A percentile compares a stretch with the other conserved stretches of the same genome.
Conservation (phyloP, 2,329 filamentous ascomycete genomes). For the Phialocephala sp. region DNA sequence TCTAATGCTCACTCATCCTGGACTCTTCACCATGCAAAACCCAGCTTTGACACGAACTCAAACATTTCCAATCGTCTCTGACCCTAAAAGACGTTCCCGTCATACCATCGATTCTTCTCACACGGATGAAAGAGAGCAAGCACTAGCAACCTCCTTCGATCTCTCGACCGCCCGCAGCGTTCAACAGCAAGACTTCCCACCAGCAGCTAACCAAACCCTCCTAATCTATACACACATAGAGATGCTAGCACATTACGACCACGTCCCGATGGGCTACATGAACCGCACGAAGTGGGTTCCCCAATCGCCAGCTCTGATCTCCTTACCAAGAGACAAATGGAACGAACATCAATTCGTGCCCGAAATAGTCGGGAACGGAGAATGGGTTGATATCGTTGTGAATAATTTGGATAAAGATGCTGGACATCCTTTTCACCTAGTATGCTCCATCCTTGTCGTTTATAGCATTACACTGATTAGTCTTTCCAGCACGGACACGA, state of each 20-base stretch:
- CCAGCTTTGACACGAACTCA: slow-evolving; percentile 23
- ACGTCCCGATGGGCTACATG: slow-evolving; percentile 5
- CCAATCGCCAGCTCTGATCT: background rate
- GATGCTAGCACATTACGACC: slow-evolving; percentile 3
- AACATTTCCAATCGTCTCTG: background rate
- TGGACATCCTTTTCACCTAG: slow-evolving; percentile 55
- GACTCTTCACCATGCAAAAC: slow-evolving; percentile 35
- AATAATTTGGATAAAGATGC: slow-evolving; percentile 57
- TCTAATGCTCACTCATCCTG: background rate
- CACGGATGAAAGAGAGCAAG: background rate
- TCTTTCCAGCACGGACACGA: slow-evolving; percentile 38
- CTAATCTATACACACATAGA: slow-evolving; percentile 1
- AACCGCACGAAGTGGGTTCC: background rate
- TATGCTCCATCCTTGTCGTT: slow-evolving; percentile 31
- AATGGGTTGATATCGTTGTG: slow-evolving; percentile 54
- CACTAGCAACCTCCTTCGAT: background rate
- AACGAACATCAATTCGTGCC: slow-evolving; percentile 48
- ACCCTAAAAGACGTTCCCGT: background rate
- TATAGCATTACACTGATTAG: slow-evolving; percentile 20
- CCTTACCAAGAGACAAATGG: slow-evolving; percentile 40
- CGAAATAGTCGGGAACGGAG: slow-evolving; percentile 37
- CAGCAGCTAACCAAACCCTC: background rate
- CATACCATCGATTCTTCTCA: background rate
- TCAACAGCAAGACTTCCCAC: background rate
- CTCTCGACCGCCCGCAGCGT: background rate